Conservation (phyloP, 441 rosid species). For the Capsella rubella region DNA sequence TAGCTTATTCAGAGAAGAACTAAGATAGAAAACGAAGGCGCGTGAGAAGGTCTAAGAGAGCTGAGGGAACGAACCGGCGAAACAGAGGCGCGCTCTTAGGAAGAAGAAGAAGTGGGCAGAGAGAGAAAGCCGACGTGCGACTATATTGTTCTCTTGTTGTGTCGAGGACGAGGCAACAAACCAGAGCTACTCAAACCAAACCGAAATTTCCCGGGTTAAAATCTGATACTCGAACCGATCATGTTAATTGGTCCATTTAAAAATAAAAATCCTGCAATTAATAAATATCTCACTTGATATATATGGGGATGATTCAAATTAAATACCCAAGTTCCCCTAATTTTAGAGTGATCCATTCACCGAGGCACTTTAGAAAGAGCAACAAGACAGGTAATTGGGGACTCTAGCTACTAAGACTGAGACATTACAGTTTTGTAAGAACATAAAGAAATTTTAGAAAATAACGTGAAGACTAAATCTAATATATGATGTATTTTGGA, state of each 20-base stretch:
- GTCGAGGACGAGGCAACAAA: not conserved
- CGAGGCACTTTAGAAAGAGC: not conserved
- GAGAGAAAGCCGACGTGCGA: conserved; percentile 3
- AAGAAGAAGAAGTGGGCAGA: conserved; percentile 21
- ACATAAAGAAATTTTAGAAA: too few relatives aligned
- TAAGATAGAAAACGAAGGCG: conserved; percentile 9
- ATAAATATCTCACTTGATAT: not conserved
- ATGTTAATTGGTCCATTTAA: not conserved
- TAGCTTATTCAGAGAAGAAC: conserved; percentile 1
- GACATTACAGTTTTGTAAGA: not conserved
- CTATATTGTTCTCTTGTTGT: not conserved
- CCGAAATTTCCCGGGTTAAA: not conserved
- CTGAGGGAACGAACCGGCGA: conserved; percentile 1
- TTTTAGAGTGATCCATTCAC: not conserved
- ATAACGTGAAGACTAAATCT: too few relatives aligned
- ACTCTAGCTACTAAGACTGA: not conserved
- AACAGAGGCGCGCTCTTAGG: conserved; percentile 4
- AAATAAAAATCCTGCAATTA: not conserved
- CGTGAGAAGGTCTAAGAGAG: conserved; percentile 21
- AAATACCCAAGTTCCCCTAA: not conserved
- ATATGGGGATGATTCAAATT: not conserved
- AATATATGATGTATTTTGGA: too few relatives aligned
- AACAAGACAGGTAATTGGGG: not conserved
- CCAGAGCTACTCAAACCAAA: conserved; percentile 3
- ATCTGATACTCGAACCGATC: not conserved